Evolutionary conservation across 352 stramenopile species (phyloP).

Genomic region (Globisporangium nagaii): DNA sequence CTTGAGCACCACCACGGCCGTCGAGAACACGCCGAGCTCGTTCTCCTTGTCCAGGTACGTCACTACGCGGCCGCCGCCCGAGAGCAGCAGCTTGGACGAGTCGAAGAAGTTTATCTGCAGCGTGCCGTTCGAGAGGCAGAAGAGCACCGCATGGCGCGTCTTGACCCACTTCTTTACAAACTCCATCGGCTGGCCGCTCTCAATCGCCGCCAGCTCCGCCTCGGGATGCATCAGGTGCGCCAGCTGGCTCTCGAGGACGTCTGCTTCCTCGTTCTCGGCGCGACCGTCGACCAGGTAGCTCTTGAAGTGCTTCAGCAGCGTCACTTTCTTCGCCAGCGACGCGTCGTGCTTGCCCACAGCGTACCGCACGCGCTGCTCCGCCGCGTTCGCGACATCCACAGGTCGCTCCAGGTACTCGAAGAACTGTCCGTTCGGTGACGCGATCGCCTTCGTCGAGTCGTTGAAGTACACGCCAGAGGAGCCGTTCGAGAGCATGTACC

Average conservation of each 20-base stretch:
- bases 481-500: constrained; percentile 96
- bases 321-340: constrained; percentile 96
- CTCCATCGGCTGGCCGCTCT: constrained; percentile 54
- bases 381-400: constrained; percentile 29
- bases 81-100: constrained; percentile 94
- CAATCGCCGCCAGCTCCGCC: constrained; percentile 18
- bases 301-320: constrained; percentile 96
- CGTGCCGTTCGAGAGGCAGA: constrained; percentile 95
- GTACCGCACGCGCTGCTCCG: constrained; percentile 31
- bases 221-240: constrained; percentile 15
- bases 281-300: constrained; percentile 93
- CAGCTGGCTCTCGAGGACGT: constrained; percentile 38
- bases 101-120: constrained; percentile 97
- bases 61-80: constrained; percentile 80
- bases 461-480: constrained; percentile 98
- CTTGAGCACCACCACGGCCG: constrained; percentile 47
- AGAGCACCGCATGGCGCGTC: constrained; percentile 96
- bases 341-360: constrained; percentile 72
- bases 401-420: constrained; percentile 97
- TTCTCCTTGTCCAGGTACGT: constrained; percentile 88
- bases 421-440: constrained; percentile 72
- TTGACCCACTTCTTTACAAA: constrained; percentile 99
- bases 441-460: constrained; percentile 97
- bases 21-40: constrained; percentile 44
- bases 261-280: constrained; percentile 42